phyloP scores from a whole-genome alignment of 805 yeast genomes.

The Candida lessepsii region DNA sequence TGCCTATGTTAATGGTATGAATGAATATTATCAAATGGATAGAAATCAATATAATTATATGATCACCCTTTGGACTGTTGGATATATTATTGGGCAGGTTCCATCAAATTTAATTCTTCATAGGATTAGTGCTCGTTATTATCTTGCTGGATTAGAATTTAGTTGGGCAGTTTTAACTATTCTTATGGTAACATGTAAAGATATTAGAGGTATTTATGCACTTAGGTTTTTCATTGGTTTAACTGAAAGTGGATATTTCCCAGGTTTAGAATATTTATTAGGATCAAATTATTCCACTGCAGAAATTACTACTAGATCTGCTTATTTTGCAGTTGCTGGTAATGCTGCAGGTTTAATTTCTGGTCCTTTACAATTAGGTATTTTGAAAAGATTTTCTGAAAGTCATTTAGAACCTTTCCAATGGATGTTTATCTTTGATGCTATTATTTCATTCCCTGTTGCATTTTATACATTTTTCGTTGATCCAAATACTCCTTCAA shows the following conservation, averaged over 20 bases:
- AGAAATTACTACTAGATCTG: constrained; percentile 30
- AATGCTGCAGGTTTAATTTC: constrained; percentile 28
- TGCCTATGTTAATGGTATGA: constrained; percentile 49
- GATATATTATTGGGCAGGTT: constrained; percentile 51
- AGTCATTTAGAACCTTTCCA: constrained; percentile 27
- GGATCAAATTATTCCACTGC: constrained; percentile 29
- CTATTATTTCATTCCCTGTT: constrained; percentile 32
- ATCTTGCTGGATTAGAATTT: constrained; percentile 34
- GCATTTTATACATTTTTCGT: constrained; percentile 31
- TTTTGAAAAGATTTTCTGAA: constrained; percentile 24
- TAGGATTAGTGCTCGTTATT: constrained; percentile 34
- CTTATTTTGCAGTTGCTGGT: constrained; percentile 31
- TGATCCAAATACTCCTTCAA: constrained; percentile 35
- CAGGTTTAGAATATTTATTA: constrained; percentile 55
- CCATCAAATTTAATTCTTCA: constrained; percentile 44
- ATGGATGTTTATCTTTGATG: constrained; percentile 36
- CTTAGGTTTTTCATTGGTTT: constrained; percentile 43
- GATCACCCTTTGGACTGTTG: constrained; percentile 46
- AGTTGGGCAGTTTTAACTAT: constrained; percentile 27
- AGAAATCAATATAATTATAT: constrained; percentile 46
- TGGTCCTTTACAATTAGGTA: constrained; percentile 33
- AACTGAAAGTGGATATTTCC: constrained; percentile 50
- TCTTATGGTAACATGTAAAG: constrained; percentile 25
- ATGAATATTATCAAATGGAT: constrained; percentile 40
- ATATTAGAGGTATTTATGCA: constrained; percentile 25